Base-by-base conservation (phyloP, 345 rosid species). In the Passiflora organensis region DNA sequence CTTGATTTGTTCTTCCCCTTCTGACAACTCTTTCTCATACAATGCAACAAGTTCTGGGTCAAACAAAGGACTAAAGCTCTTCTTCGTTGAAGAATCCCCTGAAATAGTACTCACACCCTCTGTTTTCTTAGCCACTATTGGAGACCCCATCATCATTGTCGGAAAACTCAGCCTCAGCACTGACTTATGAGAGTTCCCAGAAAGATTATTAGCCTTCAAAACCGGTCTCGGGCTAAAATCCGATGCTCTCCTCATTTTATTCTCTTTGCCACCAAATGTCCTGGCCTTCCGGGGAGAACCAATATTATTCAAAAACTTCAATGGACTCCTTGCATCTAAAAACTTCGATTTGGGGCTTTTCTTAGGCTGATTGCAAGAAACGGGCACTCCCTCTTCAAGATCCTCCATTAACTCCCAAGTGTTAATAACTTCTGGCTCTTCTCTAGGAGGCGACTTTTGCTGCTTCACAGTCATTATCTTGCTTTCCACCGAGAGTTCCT, bases 321-420 rank as follows among this genome's bases (percentile, higher is more conserved):
- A 65, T 4, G 96, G 96, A 56, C 77, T 87, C 70, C 62, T 75
- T 22, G 58, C 74, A 1, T 82, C 76, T 53, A 75, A 55, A 9
- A n/a, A 58, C 14, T 75, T 77, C 18, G 82, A 51, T 62, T 79
- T 82, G 1, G 89, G 89, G 44, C 89, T 87, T 51, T 65, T 74
- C 73, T 51, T 80, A 6, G 61, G 51, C 20, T n/a, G 47, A 51
- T 53, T 65, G n/a, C 43, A 3, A 2, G 62, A 49, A 49, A 59
- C 50, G 20, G 79, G 73, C 16, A 66, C 62, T 22, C 72, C 80
- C 6, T 85, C 96, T 73, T 85, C 96, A 6, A 85, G 95, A 73
- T 71, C 96, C 62, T 79, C 80, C 96, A 89, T 89, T 37, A 89
- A 80, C 63, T 89, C 96, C 94, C 88, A 77, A 0, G 91, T 71